Percentiles rank a stretch among this genome's conserved stretches.
phyloP scores from a whole-genome alignment of 2,329 filamentous ascomycete genomes.

The Xylariaceae sp. region DNA sequence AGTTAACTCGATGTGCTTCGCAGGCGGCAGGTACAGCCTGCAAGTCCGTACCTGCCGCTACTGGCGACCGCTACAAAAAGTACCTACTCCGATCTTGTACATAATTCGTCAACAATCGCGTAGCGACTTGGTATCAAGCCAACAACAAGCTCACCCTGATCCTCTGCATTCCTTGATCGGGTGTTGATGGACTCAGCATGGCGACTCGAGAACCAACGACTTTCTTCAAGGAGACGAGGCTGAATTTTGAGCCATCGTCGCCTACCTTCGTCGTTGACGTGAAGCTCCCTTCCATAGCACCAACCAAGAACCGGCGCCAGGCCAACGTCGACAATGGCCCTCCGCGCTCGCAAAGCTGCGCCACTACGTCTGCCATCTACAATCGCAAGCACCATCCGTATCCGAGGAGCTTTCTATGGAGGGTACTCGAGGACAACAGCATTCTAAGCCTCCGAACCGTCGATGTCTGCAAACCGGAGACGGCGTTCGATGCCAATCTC shows the following conservation, averaged over 20 bases:
- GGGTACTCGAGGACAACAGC: constrained; percentile 74
- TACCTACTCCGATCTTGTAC: neutral
- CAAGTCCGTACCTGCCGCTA: neutral
- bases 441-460: constrained; percentile 78
- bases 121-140: constrained; percentile 11
- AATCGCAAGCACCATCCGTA: constrained; percentile 71
- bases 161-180: constrained; percentile 17
- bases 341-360: constrained; percentile 70
- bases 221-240: constrained; percentile 80
- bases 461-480: constrained; percentile 69
- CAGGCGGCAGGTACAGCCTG: neutral
- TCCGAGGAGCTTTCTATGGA: constrained; percentile 87
- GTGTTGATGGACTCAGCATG: constrained; percentile 64
- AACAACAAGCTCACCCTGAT: constrained; percentile 16
- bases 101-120: constrained; percentile 16
- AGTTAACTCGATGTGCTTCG: neutral
- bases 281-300: constrained; percentile 55
- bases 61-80: neutral
- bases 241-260: constrained; percentile 73
- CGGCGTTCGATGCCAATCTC: constrained; percentile 64
- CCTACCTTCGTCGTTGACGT: constrained; percentile 67
- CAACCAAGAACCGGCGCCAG: constrained; percentile 43
- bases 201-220: constrained; percentile 57
- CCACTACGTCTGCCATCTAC: constrained; percentile 76
- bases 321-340: constrained; percentile 60